Evolutionary conservation across 306 rosid genomes (phyloP).

Genomic region (Fragaria ananassa): DNA sequence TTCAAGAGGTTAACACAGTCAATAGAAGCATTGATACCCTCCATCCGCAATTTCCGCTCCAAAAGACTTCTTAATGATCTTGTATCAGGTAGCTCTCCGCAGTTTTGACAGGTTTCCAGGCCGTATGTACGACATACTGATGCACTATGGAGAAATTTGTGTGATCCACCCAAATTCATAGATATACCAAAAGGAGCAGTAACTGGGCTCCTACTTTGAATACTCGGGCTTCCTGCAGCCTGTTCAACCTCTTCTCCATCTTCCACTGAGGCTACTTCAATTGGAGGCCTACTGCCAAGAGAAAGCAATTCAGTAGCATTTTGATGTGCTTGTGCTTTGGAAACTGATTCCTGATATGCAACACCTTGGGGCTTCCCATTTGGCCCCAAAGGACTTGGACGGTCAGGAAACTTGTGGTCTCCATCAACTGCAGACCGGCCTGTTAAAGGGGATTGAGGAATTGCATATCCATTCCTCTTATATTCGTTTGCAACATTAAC

Average conservation of each 20-base stretch:
- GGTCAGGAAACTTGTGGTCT: constrained; percentile 46
- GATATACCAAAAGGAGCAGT: constrained; percentile 89
- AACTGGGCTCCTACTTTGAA: constrained; percentile 86
- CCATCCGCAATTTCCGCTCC: constrained; percentile 64
- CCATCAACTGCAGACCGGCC: constrained; percentile 43
- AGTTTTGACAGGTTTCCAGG: constrained; percentile 59
- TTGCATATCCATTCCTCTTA: constrained; percentile 47
- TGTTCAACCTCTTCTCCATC: constrained; percentile 99
- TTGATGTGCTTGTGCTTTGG: constrained; percentile 71
- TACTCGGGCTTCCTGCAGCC: constrained; percentile 75
- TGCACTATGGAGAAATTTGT: constrained; percentile 47
- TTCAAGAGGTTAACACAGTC: constrained; percentile 82
- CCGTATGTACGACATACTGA: constrained; percentile 36
- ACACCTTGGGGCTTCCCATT: constrained; percentile 58
- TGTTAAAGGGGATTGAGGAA: constrained; percentile 46
- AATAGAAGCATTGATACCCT: constrained; percentile 49
- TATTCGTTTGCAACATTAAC: constrained; percentile 44
- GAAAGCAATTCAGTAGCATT: constrained; percentile 60
- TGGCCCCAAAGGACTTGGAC: constrained; percentile 55
- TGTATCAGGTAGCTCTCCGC: constrained; percentile 68
- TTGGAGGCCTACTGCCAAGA: constrained; percentile 90
- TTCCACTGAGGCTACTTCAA: constrained; percentile 78
- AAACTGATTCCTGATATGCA: constrained; percentile 34
- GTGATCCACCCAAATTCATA: constrained; percentile 44
- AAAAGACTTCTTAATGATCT: constrained; percentile 59